These are phyloP conservation scores for Juncus inflexus DNA, from an alignment of 176 grass and related monocot species.

Conservation along the genomic window DNA sequence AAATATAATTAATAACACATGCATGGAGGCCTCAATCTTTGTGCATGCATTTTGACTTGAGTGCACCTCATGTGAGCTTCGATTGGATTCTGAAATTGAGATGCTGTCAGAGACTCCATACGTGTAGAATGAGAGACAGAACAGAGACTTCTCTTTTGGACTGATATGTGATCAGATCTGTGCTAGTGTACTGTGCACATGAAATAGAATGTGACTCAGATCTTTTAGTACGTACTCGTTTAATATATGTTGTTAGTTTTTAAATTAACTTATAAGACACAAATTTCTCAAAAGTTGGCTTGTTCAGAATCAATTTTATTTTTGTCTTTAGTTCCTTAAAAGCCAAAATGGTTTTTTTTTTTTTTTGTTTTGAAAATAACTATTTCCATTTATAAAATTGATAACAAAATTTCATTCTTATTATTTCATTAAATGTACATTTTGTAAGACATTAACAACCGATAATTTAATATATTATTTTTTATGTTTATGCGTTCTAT, in stretches of 20 bases:
- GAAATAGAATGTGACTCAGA: constrained; percentile 27
- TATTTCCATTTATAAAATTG: too few species aligned
- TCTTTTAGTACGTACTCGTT: background rate
- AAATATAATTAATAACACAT: background rate
- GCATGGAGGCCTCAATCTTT: constrained; percentile 1
- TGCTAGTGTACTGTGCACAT: constrained; percentile 24
- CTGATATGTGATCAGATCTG: constrained; percentile 18
- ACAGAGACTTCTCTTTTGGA: constrained; percentile 26
- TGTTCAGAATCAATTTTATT: too few species aligned
- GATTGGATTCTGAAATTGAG: constrained; percentile 18
- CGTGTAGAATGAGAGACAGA: background rate
- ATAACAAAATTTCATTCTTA: too few species aligned
- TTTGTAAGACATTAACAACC: too few species aligned
- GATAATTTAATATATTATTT: too few species aligned
- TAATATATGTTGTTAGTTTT: background rate
- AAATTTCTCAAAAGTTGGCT: background rate
- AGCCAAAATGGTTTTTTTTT: too few species aligned
- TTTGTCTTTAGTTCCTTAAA: too few species aligned
- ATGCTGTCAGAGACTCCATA: background rate
- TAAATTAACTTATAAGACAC: background rate
- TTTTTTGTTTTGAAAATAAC: too few species aligned
- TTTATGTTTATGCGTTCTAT: too few species aligned
- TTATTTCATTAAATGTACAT: too few species aligned
- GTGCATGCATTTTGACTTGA: constrained; percentile 25
- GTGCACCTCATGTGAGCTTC: constrained; percentile 20